Base-by-base conservation (phyloP, 2,329 filamentous ascomycete species). In the Xylariomycetidae sp. region DNA sequence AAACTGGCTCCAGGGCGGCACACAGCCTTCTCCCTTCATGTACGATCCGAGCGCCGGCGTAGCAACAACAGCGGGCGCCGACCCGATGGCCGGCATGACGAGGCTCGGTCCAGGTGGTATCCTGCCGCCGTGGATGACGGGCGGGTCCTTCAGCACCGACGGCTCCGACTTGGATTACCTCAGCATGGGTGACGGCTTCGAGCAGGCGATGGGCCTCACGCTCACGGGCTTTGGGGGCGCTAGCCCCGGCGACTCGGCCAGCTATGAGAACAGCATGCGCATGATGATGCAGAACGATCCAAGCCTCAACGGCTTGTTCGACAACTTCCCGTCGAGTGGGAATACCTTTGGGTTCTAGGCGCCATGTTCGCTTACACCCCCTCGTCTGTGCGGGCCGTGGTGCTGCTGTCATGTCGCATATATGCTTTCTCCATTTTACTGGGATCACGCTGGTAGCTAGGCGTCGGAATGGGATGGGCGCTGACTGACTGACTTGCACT, bases 151-250 rank as follows among this genome's bases (percentile, higher is more conserved):
- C 28, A 42, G 37, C 13, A 39, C 47, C 2, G 54, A 58, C 19
- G 43, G 45, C 3, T 39, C 40, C 8, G 59, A 62, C 22, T 53
- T 64, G 20, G 57, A 59, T 35, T 61, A 59, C 35, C 42, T 44
- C 26, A 54, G 39, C 25, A 47, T 64, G 14, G 58, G 57, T 15
- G 60, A 64, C 34, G 61, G 60, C 10, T 61, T 64, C 34, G 61
- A 61, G 32, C 60, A 66, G 33, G 63, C 63, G n/a, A 58, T 66
- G 57, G 63, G 63, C 24, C 50, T 64, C 35, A 64, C 63, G 3
- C 46, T 67, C 24, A 58, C 56, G 9, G 62, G 56, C 5, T 54
- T 63, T 12, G 48, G 46, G 7, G 54, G 50, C 29, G 52, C 53
- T 2, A 47, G 45, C 17, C 46, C 46, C 3, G 44, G 50, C 20